A percentile compares a stretch with the other conserved stretches of the same genome.
These are phyloP conservation scores for Vigna trinervia DNA, from an alignment of 306 rosid species.

Conservation along the genomic window DNA sequence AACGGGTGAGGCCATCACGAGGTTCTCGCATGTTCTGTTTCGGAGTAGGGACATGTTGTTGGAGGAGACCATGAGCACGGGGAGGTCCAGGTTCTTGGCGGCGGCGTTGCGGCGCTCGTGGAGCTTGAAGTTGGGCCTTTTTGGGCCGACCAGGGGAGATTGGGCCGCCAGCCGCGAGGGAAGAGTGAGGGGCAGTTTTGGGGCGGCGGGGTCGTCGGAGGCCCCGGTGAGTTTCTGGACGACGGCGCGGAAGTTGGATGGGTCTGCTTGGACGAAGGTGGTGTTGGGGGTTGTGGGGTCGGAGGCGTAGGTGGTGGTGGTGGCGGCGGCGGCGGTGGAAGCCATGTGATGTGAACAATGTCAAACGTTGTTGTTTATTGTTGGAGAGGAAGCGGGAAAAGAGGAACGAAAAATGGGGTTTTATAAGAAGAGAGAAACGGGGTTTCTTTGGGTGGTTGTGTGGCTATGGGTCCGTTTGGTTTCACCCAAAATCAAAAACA, in stretches of 20 bases:
- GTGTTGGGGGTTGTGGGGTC: slow-evolving; percentile 76
- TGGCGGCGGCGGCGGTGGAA: background rate
- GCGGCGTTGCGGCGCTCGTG: slow-evolving; percentile 75
- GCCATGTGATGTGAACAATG: background rate
- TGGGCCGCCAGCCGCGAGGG: slow-evolving; percentile 52
- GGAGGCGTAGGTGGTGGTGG: slow-evolving; percentile 51
- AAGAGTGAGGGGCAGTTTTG: slow-evolving; percentile 67
- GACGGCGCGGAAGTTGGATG: slow-evolving; percentile 75
- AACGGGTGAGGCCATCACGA: slow-evolving; percentile 70
- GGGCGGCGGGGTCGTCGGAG: slow-evolving; percentile 62
- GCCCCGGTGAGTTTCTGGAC: slow-evolving; percentile 94
- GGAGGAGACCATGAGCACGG: background rate
- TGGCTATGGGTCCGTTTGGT: background rate
- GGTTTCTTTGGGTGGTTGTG: background rate
- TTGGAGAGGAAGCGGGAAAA: slow-evolving; percentile 52
- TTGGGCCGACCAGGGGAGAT: slow-evolving; percentile 48
- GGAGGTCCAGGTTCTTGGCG: slow-evolving; percentile 69
- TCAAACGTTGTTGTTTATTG: background rate
- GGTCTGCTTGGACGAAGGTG: slow-evolving; percentile 86
- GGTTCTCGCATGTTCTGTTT: background rate
- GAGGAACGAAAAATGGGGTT: slow-evolving; percentile 34
- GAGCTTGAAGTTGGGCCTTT: slow-evolving; percentile 69
- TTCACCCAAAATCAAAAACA: no score
- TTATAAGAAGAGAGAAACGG: slow-evolving; percentile 40
- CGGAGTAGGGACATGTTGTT: slow-evolving; percentile 1